Evolutionary conservation across 2,329 filamentous ascomycete species (phyloP).

Genomic region (Aspergillus candidus): DNA sequence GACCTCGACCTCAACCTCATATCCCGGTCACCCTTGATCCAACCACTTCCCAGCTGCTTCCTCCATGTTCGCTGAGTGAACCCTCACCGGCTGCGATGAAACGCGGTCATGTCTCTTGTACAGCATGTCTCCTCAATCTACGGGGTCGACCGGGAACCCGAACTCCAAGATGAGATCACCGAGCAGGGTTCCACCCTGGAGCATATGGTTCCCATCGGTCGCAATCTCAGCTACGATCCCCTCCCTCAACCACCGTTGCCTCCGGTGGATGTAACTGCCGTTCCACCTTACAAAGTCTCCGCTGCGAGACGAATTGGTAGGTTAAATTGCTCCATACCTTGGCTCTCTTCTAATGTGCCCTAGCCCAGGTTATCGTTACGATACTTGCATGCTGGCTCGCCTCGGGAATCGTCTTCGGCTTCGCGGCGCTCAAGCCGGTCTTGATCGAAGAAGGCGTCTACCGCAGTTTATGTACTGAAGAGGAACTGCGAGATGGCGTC

Average conservation of each 20-base stretch:
- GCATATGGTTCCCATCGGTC: conserved; percentile 28
- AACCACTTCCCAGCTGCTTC: too few species aligned
- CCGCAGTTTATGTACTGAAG: conserved; percentile 53
- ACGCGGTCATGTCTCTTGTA: conserved; percentile 43
- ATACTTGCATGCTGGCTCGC: conserved; percentile 66
- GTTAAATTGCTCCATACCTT: neutral
- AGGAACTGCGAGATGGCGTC: conserved; percentile 44
- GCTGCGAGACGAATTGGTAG: conserved; percentile 22
- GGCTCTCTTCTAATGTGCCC: neutral
- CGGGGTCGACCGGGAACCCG: conserved; percentile 41
- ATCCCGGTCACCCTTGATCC: too few species aligned
- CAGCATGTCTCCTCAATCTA: conserved; percentile 48
- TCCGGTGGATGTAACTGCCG: conserved; percentile 35
- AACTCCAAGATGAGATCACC: conserved; percentile 15
- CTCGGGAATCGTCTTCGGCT: conserved; percentile 76
- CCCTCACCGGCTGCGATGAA: too few species aligned
- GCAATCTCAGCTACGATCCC: conserved; percentile 44
- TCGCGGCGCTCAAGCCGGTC: conserved; percentile 76
- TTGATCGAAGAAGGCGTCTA: conserved; percentile 71
- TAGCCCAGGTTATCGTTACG: conserved; percentile 55
- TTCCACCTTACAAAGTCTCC: conserved; percentile 44
- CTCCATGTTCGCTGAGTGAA: too few species aligned
- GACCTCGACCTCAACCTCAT: too few species aligned
- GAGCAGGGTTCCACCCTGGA: neutral
- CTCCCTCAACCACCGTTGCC: conserved; percentile 31